Percentiles rank a stretch among this genome's conserved stretches.
phyloP scores from a whole-genome alignment of 257 asterid genomes.

The Nemophila menziesii region DNA sequence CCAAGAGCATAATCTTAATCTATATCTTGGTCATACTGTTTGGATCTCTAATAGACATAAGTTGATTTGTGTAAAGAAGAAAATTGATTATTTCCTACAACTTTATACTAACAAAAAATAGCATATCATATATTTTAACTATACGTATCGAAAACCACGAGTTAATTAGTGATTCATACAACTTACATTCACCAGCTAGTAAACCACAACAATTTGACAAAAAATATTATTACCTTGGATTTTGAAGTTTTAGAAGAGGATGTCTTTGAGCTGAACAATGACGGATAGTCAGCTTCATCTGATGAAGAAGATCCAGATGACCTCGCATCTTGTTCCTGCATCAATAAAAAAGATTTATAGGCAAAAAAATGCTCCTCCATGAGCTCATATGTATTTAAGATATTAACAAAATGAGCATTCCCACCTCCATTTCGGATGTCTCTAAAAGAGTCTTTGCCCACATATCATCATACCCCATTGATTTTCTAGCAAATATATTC shows the following conservation, averaged over 20 bases:
- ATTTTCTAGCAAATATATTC: slow-evolving; percentile 73
- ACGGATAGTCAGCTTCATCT: slow-evolving; percentile 94
- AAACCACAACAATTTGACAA: background rate
- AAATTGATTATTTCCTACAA: too few species aligned
- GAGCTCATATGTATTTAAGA: background rate
- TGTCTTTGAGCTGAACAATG: slow-evolving; percentile 93
- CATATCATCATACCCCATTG: slow-evolving; percentile 97
- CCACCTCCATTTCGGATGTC: slow-evolving; percentile 80
- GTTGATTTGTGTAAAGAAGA: too few species aligned
- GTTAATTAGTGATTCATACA: background rate
- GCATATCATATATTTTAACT: background rate
- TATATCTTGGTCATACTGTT: too few species aligned
- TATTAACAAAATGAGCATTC: background rate
- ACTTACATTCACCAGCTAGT: background rate
- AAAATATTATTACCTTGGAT: slow-evolving; percentile 34
- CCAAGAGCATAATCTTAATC: too few species aligned
- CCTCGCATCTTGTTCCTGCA: slow-evolving; percentile 84
- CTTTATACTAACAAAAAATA: background rate
- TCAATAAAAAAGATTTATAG: background rate
- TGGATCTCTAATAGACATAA: too few species aligned
- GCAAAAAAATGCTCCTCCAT: background rate
- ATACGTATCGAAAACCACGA: background rate
- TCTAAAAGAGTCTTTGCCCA: slow-evolving; percentile 99
- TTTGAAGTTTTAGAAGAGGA: slow-evolving; percentile 55
- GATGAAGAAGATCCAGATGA: slow-evolving; percentile 98